These are phyloP conservation scores for Lablab purpureus DNA, from an alignment of 306 rosid species.

Conservation along the genomic window DNA sequence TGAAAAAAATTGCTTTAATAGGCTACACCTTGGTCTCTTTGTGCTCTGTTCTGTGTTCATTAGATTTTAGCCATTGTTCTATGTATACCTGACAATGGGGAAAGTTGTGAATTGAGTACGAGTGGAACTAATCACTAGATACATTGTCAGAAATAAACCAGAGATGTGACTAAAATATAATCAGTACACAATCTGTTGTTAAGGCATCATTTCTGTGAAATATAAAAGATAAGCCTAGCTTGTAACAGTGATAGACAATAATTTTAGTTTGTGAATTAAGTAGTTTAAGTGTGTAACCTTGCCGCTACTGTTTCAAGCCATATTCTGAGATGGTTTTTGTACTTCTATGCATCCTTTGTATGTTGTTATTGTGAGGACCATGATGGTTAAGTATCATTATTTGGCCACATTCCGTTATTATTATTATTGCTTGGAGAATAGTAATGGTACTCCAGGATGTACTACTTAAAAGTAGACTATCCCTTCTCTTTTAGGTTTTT, in stretches of 20 bases:
- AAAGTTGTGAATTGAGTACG: neutral
- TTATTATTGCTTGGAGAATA: neutral
- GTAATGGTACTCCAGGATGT: neutral
- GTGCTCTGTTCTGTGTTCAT: neutral
- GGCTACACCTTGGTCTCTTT: neutral
- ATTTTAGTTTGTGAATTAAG: neutral
- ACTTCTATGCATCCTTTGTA: neutral
- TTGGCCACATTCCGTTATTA: neutral
- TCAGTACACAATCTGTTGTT: neutral
- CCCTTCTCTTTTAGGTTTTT: neutral
- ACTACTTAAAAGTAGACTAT: neutral
- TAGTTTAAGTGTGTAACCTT: neutral
- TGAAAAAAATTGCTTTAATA: neutral
- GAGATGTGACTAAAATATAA: slow-evolving; percentile 11
- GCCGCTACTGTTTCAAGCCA: neutral
- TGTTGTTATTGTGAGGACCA: slow-evolving; percentile 4
- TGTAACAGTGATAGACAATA: neutral
- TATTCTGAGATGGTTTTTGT: neutral
- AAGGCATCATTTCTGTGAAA: neutral
- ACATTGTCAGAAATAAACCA: neutral
- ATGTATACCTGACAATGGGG: neutral
- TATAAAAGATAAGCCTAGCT: neutral
- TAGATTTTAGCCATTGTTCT: neutral
- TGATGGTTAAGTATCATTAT: neutral
- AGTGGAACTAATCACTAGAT: neutral